A percentile compares a stretch with the other conserved stretches of the same genome.
Evolutionary conservation across 345 rosid genomes (phyloP).

Genomic region (Kandelia obovata): DNA sequence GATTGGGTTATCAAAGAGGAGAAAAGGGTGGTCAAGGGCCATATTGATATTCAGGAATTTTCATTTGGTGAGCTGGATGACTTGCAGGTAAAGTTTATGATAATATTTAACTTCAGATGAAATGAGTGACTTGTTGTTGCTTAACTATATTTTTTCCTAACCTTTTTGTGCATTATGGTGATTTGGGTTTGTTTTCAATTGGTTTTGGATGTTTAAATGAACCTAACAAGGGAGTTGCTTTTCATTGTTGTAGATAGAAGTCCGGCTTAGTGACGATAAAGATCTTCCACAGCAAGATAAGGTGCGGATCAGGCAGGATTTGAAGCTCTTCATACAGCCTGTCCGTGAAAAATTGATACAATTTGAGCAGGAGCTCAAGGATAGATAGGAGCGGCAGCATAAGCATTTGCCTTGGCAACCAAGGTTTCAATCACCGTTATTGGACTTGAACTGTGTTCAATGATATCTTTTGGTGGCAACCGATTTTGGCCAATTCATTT

Average conservation of each 20-base stretch:
- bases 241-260: constrained; percentile 45
- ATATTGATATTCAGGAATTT: constrained; percentile 73
- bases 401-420: background rate
- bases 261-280: constrained; percentile 53
- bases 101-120: no score
- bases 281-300: constrained; percentile 56
- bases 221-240: background rate
- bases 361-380: constrained; percentile 86
- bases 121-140: no score
- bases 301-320: constrained; percentile 42
- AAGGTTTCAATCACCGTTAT: background rate
- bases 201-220: no score
- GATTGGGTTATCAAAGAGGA: constrained; percentile 78
- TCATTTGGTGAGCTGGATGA: constrained; percentile 93
- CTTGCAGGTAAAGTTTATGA: constrained; percentile 55
- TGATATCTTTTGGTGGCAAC: background rate
- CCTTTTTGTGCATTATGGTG: no score
- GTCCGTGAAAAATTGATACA: constrained; percentile 61
- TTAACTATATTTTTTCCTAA: no score
- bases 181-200: no score
- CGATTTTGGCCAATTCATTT: background rate
- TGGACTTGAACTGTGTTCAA: constrained; percentile 16
- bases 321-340: constrained; percentile 69
- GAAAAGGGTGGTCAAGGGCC: constrained; percentile 52
- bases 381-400: constrained; percentile 34